phyloP scores from a whole-genome alignment of 306 rosid genomes.

The Prunus mongolica region DNA sequence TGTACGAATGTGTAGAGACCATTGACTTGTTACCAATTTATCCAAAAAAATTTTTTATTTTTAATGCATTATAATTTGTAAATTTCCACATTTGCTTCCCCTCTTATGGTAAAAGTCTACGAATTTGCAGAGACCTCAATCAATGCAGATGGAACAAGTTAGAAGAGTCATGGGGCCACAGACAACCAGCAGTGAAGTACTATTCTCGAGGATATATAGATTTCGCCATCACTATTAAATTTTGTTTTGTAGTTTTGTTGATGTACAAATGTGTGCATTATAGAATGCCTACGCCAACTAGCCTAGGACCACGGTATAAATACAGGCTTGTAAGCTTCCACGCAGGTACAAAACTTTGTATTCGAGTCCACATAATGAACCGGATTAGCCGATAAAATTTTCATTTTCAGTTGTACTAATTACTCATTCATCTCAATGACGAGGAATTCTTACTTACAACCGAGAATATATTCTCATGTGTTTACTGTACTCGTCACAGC shows the following conservation, averaged over 20 bases:
- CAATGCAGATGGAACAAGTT: background rate
- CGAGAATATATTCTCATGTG: no score
- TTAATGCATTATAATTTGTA: background rate
- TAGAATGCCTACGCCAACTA: background rate
- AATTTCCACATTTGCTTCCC: background rate
- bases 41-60: no score
- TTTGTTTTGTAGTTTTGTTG: background rate
- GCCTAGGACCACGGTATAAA: conserved; percentile 11
- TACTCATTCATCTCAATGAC: no score
- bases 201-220: background rate
- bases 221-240: conserved; percentile 22
- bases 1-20: background rate
- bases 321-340: conserved; percentile 9
- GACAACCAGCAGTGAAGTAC: background rate
- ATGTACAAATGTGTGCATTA: background rate
- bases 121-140: background rate
- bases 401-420: background rate
- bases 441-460: no score
- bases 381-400: background rate
- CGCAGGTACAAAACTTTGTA: background rate
- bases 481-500: no score
- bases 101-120: background rate
- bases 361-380: background rate
- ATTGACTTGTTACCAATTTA: background rate
- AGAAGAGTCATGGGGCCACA: conserved; percentile 16